Evolutionary conservation across 805 yeast species (phyloP).

Genomic region (Suhomyces emberorum): DNA sequence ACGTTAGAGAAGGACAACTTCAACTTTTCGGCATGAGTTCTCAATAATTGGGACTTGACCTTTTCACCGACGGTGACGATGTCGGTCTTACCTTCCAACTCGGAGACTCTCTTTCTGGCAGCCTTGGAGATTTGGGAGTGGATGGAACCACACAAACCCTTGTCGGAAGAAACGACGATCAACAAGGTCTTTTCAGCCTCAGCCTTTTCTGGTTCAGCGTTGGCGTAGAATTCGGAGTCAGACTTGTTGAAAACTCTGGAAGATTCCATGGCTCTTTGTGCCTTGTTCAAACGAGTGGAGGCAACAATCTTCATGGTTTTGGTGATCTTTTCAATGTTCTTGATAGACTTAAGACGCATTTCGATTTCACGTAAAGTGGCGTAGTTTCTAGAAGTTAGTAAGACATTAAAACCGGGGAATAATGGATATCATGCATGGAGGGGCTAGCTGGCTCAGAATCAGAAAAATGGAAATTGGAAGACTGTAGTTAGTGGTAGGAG

Average conservation of each 20-base stretch:
- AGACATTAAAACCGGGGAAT: no score
- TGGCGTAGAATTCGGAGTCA: slow-evolving; percentile 72
- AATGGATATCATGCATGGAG: no score
- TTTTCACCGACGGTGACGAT: slow-evolving; percentile 93
- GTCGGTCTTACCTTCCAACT: slow-evolving; percentile 63
- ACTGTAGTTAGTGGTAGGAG: no score
- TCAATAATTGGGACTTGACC: slow-evolving; percentile 79
- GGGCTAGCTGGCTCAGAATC: no score
- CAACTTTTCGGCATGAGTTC: slow-evolving; percentile 71
- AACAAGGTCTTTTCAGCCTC: slow-evolving; percentile 66
- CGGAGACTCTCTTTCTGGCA: slow-evolving; percentile 65
- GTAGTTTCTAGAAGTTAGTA: slow-evolving; percentile 64
- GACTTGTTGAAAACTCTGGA: slow-evolving; percentile 82
- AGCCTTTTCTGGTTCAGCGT: slow-evolving; percentile 71
- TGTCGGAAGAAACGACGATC: slow-evolving; percentile 90
- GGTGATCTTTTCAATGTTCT: slow-evolving; percentile 98
- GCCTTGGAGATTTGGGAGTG: slow-evolving; percentile 93
- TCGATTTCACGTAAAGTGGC: slow-evolving; percentile 99
- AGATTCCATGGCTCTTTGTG: slow-evolving; percentile 89
- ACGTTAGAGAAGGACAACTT: slow-evolving; percentile 81
- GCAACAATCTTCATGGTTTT: slow-evolving; percentile 99
- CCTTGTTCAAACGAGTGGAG: slow-evolving; percentile 91
- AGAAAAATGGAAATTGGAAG: no score
- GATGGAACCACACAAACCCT: slow-evolving; percentile 98
- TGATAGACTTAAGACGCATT: slow-evolving; percentile 95